phyloP scores from a whole-genome alignment of 495 filamentous ascomycete genomes.

The Daldinia grandis region DNA sequence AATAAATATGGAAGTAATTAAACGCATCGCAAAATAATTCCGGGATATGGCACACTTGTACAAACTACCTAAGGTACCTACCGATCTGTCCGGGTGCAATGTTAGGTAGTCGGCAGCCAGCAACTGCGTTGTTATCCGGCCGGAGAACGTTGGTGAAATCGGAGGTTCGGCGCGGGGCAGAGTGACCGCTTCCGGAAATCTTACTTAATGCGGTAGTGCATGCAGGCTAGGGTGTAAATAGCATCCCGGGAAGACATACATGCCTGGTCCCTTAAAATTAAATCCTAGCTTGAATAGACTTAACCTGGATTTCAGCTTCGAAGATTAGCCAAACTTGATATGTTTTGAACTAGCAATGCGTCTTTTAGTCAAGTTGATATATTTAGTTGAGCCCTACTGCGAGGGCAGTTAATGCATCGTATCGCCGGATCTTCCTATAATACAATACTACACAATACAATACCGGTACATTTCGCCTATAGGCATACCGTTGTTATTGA shows the following conservation, averaged over 20 bases:
- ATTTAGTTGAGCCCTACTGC: conserved; percentile 13
- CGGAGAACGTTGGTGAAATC: background rate
- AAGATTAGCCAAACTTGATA: background rate
- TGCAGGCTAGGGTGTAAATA: too few species aligned
- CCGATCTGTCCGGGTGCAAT: background rate
- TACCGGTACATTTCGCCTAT: background rate
- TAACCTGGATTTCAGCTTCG: background rate
- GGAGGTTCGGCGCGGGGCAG: background rate
- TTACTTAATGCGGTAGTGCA: background rate
- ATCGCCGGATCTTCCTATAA: conserved; percentile 14
- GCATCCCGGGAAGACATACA: too few species aligned
- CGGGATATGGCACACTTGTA: background rate
- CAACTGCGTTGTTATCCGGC: background rate
- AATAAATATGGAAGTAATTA: background rate
- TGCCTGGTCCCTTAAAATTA: too few species aligned
- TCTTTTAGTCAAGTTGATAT: conserved; percentile 11
- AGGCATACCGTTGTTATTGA: background rate
- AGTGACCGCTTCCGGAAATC: background rate
- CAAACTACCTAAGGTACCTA: background rate
- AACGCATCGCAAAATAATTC: background rate
- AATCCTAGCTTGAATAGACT: too few species aligned
- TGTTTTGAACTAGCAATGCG: background rate
- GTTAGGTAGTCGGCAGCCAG: background rate
- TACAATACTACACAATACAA: conserved; percentile 38
- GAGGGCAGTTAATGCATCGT: conserved; percentile 11